phyloP scores from a whole-genome alignment of 2,329 filamentous ascomycete genomes.

The Arthrobotrys megalospora region DNA sequence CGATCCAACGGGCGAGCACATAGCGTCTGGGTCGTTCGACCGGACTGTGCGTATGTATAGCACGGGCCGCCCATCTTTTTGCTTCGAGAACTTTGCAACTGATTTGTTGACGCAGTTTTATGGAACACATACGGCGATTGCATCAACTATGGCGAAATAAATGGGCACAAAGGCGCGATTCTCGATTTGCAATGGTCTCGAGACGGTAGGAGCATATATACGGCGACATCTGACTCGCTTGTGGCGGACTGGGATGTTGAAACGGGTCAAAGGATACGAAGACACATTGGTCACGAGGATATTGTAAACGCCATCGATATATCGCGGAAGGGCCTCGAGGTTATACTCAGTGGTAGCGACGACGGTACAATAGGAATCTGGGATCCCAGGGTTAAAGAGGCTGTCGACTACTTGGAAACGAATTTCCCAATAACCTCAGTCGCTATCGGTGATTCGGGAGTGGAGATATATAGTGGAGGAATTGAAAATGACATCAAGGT shows the following conservation, averaged over 20 bases:
- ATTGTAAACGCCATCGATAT: conserved; percentile 94
- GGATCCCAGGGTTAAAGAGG: conserved; percentile 93
- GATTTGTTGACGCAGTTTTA: conserved; percentile 75
- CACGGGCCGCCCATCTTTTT: background rate
- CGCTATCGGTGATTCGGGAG: conserved; percentile 91
- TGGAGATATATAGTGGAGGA: conserved; percentile 92
- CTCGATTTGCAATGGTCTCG: conserved; percentile 97
- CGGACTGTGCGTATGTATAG: conserved; percentile 81
- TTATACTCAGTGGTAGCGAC: conserved; percentile 91
- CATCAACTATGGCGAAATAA: conserved; percentile 92
- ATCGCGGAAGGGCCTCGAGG: conserved; percentile 88
- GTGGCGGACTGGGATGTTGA: conserved; percentile 96
- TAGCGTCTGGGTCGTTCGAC: conserved; percentile 97
- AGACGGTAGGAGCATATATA: conserved; percentile 87
- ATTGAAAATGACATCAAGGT: conserved; percentile 97
- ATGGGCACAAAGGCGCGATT: conserved; percentile 89
- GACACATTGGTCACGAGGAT: conserved; percentile 93
- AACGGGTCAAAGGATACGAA: conserved; percentile 89
- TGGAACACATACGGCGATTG: conserved; percentile 95
- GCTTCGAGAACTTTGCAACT: conserved; percentile 5
- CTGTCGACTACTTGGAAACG: conserved; percentile 88
- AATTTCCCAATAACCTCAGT: conserved; percentile 93
- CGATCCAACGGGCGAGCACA: conserved; percentile 86
- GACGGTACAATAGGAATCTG: conserved; percentile 95
- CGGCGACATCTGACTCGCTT: conserved; percentile 90